Evolutionary conservation across 2,329 filamentous ascomycete genomes (phyloP).

Genomic region (Fusarium gaditjirri): DNA sequence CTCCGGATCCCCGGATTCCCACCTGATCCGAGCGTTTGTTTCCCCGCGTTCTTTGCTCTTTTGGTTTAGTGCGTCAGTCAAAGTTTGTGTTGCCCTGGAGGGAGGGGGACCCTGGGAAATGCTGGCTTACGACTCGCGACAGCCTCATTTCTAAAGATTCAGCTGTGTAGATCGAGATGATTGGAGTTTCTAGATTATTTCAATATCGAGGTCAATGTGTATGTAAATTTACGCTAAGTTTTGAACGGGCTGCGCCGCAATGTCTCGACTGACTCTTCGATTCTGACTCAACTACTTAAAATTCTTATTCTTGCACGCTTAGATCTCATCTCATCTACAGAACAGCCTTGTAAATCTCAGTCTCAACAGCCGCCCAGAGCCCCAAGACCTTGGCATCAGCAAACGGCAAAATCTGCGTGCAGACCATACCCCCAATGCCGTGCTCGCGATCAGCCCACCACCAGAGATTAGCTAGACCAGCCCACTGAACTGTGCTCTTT

Average conservation of each 20-base stretch:
- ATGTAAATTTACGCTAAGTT: neutral
- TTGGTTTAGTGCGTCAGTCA: conserved; percentile 3
- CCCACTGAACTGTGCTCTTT: conserved; percentile 64
- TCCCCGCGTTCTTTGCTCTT: conserved; percentile 21
- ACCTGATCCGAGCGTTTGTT: conserved; percentile 13
- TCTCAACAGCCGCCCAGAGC: conserved; percentile 54
- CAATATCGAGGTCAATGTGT: neutral
- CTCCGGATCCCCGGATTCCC: conserved; percentile 25
- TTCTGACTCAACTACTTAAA: neutral
- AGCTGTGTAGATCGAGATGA: neutral
- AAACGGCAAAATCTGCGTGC: conserved; percentile 63
- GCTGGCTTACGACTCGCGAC: neutral
- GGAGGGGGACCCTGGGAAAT: neutral
- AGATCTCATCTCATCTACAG: neutral
- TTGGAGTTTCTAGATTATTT: neutral
- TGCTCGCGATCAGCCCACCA: conserved; percentile 73
- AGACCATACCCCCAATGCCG: conserved; percentile 64
- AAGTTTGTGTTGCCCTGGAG: neutral
- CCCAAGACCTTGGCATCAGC: conserved; percentile 54
- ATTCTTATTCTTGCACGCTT: neutral
- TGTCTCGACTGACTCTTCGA: neutral
- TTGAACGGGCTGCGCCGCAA: neutral
- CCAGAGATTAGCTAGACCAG: conserved; percentile 68
- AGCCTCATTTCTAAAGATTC: neutral
- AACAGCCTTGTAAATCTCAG: conserved; percentile 50